Percentiles rank a stretch among this genome's conserved stretches.
These are phyloP conservation scores for Calonectria multiphialidica DNA, from an alignment of 2,329 filamentous ascomycete species.

Conservation along the genomic window DNA sequence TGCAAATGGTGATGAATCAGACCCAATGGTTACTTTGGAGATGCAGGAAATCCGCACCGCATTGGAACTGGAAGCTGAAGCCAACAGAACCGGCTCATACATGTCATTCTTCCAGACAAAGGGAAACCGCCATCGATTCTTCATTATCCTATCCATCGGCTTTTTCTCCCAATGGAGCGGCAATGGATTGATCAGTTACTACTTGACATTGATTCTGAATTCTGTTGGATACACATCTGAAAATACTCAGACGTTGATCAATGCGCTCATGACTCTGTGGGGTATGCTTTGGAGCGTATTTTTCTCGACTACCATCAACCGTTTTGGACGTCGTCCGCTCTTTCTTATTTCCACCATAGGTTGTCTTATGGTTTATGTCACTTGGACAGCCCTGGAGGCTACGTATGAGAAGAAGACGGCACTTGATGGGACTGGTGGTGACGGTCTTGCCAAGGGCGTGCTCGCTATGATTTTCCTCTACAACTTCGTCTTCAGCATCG, in stretches of 20 bases:
- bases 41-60: slow-evolving; percentile 63
- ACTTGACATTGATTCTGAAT: not conserved
- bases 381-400: slow-evolving; percentile 22
- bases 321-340: not conserved
- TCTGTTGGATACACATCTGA: slow-evolving; percentile 11
- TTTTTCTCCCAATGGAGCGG: slow-evolving; percentile 37
- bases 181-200: slow-evolving; percentile 23
- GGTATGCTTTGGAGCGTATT: slow-evolving; percentile 18
- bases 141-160: slow-evolving; percentile 33
- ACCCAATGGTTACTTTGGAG: slow-evolving; percentile 65
- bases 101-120: slow-evolving; percentile 53
- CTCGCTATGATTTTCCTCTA: slow-evolving; percentile 25
- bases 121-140: slow-evolving; percentile 37
- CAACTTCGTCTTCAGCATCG: not conserved
- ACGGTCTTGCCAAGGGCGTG: slow-evolving; percentile 14
- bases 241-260: slow-evolving; percentile 7
- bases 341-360: slow-evolving; percentile 16
- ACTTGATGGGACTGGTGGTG: not conserved
- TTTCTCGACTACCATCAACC: slow-evolving; percentile 14
- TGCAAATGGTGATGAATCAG: slow-evolving; percentile 61
- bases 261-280: slow-evolving; percentile 13
- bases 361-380: not conserved
- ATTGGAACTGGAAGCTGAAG: slow-evolving; percentile 55
- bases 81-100: slow-evolving; percentile 53
- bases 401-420: slow-evolving; percentile 8